Percentiles rank a stretch among this genome's conserved stretches.
Evolutionary conservation across 1,284 basidiomycete species (phyloP).

Genomic region (Austroboletus rostrupii): DNA sequence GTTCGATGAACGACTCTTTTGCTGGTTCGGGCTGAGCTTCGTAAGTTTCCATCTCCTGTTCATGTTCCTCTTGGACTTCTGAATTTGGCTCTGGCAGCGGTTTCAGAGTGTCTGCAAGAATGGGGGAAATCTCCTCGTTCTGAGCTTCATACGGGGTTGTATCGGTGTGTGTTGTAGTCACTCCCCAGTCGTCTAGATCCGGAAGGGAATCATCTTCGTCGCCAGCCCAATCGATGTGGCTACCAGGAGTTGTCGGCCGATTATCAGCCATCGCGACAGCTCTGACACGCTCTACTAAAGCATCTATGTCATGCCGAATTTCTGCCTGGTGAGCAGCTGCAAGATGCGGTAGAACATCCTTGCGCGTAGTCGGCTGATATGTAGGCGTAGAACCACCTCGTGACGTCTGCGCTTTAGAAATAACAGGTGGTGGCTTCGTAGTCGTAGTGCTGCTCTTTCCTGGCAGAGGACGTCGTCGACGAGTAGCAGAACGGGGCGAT

Average conservation of each 20-base stretch:
- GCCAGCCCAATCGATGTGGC: constrained; percentile 80
- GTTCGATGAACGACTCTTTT: constrained; percentile 6
- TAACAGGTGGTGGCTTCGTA: constrained; percentile 16
- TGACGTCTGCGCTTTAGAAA: constrained; percentile 19
- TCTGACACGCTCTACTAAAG: constrained; percentile 65
- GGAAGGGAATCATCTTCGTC: constrained; percentile 79
- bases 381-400: constrained; percentile 23
- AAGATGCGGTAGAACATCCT: constrained; percentile 64
- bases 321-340: constrained; percentile 40
- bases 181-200: constrained; percentile 79
- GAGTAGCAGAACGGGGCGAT: constrained; percentile 36
- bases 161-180: constrained; percentile 39
- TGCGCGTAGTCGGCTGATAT: constrained; percentile 36
- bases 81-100: constrained; percentile 52
- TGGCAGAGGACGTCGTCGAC: constrained; percentile 37
- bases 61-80: constrained; percentile 18
- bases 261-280: constrained; percentile 64
- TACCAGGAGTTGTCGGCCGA: constrained; percentile 66
- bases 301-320: constrained; percentile 60
- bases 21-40: constrained; percentile 10
- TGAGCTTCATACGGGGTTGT: constrained; percentile 14
- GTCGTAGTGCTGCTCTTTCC: constrained; percentile 16
- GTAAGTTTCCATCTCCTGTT: constrained; percentile 21
- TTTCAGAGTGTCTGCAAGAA: constrained; percentile 60
- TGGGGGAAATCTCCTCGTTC: constrained; percentile 58